Evolutionary conservation across 208 protist species (phyloP).

Genomic region (Porcisia hertigi): DNA sequence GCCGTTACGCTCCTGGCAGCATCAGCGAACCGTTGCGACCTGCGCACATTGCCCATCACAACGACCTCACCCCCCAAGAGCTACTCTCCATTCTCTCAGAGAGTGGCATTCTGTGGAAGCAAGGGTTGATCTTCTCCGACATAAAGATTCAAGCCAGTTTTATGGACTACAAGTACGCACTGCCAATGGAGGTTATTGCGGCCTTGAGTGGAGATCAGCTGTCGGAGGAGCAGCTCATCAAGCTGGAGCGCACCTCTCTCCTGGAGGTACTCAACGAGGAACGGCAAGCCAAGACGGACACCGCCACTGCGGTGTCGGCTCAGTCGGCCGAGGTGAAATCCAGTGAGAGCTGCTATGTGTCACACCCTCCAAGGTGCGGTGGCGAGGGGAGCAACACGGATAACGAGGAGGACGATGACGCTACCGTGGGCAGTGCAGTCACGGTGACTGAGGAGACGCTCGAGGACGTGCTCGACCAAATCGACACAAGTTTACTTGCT

Average conservation of each 20-base stretch:
- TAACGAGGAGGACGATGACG: slow-evolving; percentile 7
- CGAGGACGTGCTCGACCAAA: slow-evolving; percentile 22
- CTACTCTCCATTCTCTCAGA: slow-evolving; percentile 74
- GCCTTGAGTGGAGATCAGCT: slow-evolving; percentile 76
- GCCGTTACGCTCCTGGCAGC: slow-evolving; percentile 28
- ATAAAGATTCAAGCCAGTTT: slow-evolving; percentile 54
- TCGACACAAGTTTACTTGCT: slow-evolving; percentile 11
- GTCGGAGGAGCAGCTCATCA: slow-evolving; percentile 88
- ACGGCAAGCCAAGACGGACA: slow-evolving; percentile 3
- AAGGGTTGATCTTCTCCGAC: slow-evolving; percentile 73
- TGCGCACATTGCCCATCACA: slow-evolving; percentile 53
- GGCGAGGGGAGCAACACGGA: slow-evolving; percentile 9
- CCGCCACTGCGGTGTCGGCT: not conserved
- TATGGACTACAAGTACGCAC: slow-evolving; percentile 62
- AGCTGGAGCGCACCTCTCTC: slow-evolving; percentile 89
- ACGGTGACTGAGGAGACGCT: slow-evolving; percentile 17
- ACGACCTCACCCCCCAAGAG: slow-evolving; percentile 66
- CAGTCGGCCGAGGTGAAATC: not conserved
- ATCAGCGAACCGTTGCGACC: slow-evolving; percentile 38
- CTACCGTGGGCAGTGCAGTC: slow-evolving; percentile 14
- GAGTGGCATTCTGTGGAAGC: slow-evolving; percentile 79
- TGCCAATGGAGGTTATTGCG: slow-evolving; percentile 78
- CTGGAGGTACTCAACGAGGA: slow-evolving; percentile 70
- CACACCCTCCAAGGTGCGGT: not conserved
- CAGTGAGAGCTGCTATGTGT: not conserved